phyloP scores from a whole-genome alignment of 192 early-diverging fungal genomes.

The Piromyces finnis region DNA sequence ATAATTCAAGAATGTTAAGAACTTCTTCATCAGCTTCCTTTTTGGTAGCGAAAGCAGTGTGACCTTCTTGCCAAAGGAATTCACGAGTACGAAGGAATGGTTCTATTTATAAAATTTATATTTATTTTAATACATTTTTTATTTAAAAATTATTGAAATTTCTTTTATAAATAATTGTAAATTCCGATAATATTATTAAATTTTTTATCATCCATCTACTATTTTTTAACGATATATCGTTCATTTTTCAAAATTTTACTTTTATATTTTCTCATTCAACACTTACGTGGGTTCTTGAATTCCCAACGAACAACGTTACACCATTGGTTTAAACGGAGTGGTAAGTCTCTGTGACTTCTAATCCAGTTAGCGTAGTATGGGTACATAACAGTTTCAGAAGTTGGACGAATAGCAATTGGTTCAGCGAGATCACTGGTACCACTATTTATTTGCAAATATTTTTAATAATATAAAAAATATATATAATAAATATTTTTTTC shows the following conservation, averaged over 20 bases:
- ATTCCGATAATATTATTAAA: too few relatives aligned
- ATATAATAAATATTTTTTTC: too few relatives aligned
- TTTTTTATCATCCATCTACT: too few relatives aligned
- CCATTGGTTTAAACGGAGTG: slow-evolving; percentile 96
- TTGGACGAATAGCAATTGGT: slow-evolving; percentile 96
- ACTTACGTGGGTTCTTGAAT: slow-evolving; percentile 93
- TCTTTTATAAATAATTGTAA: too few relatives aligned
- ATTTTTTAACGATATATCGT: too few relatives aligned
- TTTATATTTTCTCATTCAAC: neutral
- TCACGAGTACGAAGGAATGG: slow-evolving; percentile 97
- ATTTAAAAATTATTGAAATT: too few relatives aligned
- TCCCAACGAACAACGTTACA: slow-evolving; percentile 99
- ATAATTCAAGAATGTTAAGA: slow-evolving; percentile 75
- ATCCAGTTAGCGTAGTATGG: slow-evolving; percentile 98
- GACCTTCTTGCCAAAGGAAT: slow-evolving; percentile 99
- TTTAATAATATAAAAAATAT: too few relatives aligned
- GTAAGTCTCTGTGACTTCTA: slow-evolving; percentile 88
- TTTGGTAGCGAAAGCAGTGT: slow-evolving; percentile 86
- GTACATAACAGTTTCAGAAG: slow-evolving; percentile 99
- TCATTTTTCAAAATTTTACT: too few relatives aligned
- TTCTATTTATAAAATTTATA: slow-evolving; percentile 36
- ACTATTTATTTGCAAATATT: too few relatives aligned
- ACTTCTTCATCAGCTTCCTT: slow-evolving; percentile 77
- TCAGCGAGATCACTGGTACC: slow-evolving; percentile 80
- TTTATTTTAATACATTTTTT: too few relatives aligned